Evolutionary conservation across 768 basidiomycete species (phyloP).

Genomic region (Lanmaoa rubissima): DNA sequence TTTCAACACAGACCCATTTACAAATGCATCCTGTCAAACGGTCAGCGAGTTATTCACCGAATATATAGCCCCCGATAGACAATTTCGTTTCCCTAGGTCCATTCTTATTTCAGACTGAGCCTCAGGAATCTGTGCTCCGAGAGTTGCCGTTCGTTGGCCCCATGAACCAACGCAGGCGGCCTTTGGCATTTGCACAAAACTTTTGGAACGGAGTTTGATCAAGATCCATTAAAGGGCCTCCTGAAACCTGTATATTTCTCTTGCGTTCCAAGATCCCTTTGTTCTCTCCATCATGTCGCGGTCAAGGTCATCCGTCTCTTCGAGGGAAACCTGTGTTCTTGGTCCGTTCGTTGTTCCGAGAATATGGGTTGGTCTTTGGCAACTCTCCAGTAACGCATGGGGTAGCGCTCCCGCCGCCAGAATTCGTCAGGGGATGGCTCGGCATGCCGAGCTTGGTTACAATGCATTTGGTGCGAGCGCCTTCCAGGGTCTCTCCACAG

Average conservation of each 20-base stretch:
- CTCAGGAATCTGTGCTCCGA: slow-evolving; percentile 9
- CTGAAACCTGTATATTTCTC: slow-evolving; percentile 4
- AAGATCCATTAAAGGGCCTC: slow-evolving; percentile 20
- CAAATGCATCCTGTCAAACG: slow-evolving; percentile 16
- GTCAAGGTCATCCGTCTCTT: slow-evolving; percentile 8
- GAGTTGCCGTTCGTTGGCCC: background rate
- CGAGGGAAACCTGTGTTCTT: slow-evolving; percentile 48
- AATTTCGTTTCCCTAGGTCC: slow-evolving; percentile 3
- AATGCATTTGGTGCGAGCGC: slow-evolving; percentile 42
- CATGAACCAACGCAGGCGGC: slow-evolving; percentile 1
- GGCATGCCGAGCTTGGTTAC: slow-evolving; percentile 55
- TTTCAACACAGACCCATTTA: slow-evolving; percentile 4
- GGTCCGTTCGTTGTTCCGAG: slow-evolving; percentile 61
- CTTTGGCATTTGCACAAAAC: background rate
- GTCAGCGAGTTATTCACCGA: slow-evolving; percentile 15
- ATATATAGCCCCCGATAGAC: background rate
- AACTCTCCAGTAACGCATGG: slow-evolving; percentile 84
- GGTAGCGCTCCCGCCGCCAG: slow-evolving; percentile 66
- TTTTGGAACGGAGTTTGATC: slow-evolving; percentile 36
- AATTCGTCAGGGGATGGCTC: slow-evolving; percentile 65
- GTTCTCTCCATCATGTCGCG: slow-evolving; percentile 21
- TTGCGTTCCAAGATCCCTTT: slow-evolving; percentile 5
- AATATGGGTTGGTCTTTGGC: slow-evolving; percentile 81
- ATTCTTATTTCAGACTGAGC: slow-evolving; percentile 12
- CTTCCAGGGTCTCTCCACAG: slow-evolving; percentile 8